Conservation (phyloP, 2,329 filamentous ascomycete species). For the Plectosphaerella plurivora region DNA sequence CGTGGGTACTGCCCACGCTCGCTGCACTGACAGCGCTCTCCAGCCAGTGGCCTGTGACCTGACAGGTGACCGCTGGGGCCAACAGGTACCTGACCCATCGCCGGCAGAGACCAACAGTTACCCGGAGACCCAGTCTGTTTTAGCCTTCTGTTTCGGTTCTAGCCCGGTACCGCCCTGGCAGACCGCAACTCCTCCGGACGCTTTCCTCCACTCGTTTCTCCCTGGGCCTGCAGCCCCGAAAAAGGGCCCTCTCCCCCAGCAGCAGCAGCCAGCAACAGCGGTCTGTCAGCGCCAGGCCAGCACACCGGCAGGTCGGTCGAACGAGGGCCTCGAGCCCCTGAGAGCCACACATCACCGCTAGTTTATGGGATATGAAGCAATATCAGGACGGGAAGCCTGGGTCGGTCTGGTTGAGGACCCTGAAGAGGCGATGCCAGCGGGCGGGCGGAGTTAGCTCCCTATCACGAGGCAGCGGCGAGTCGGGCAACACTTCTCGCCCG, state of each 20-base stretch:
- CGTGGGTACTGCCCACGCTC: too few relatives aligned
- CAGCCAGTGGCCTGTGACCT: too few relatives aligned
- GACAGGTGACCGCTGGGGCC: background rate
- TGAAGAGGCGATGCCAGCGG: too few relatives aligned
- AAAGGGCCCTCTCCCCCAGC: background rate
- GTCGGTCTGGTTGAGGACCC: background rate
- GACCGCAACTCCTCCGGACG: slow-evolving; percentile 10
- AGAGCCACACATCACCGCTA: slow-evolving; percentile 1
- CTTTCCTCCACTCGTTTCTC: slow-evolving; percentile 5
- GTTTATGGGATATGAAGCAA: background rate
- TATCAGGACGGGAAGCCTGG: background rate
- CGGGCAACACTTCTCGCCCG: background rate
- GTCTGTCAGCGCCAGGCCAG: background rate
- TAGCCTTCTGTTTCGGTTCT: background rate
- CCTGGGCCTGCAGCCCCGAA: background rate
- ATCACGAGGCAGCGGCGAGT: too few relatives aligned
- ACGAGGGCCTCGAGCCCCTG: background rate
- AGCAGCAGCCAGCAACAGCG: background rate
- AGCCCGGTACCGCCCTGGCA: slow-evolving; percentile 1
- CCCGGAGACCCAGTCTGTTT: slow-evolving; percentile 4
- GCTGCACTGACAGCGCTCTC: background rate
- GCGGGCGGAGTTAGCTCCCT: too few relatives aligned
- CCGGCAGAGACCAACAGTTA: slow-evolving; percentile 8
- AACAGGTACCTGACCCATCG: slow-evolving; percentile 2
- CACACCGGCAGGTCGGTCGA: background rate